Base-by-base conservation (phyloP, 2,329 filamentous ascomycete species). In the Colletotrichum truncatum region DNA sequence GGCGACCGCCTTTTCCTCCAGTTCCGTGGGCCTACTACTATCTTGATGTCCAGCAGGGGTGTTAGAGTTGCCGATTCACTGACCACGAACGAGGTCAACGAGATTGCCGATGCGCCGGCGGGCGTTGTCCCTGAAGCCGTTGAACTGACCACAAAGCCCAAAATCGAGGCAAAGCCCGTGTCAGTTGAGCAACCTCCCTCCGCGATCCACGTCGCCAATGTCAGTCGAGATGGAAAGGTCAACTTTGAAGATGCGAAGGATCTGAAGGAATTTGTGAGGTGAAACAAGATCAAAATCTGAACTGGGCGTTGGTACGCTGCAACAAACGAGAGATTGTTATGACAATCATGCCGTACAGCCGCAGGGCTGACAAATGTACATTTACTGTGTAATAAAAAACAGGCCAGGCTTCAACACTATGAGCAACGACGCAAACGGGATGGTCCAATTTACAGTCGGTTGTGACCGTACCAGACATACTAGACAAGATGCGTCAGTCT, bases 1-100 rank as follows among this genome's bases (percentile, higher is more conserved):
- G 96, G 96, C 21, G 96, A 99, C 75, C 83, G 95, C 79, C 83
- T 98, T 25, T 98, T 98, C 78, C 82, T 99, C 30, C 92, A 93
- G 73, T 98, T 99, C 75, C 87, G 90, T 61, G 96, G 96, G 0
- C 96, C 96, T 2, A 88, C 87, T 6, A 98, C 92, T 2, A 87
- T 99, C 51, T 84, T 98, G 43, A 83, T 99, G 72, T 97, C 97
- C 68, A 97, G 93, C 55, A 89, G 95, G n/a, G 94, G 90, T 12
- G 88, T 93, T 21, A 86, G 91, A 14, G 81, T 97, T 43, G 89
- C 88, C 56, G 95, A 99, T 69, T 87, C 92, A 3, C 82, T 99
- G 69, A 93, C 90, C 4, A 84, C 85, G 26, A 87, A 90, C 52
- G 91, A 99, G 70, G 87, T 98, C 60, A 94, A 97, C 70, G 96